Evolutionary conservation across 495 filamentous ascomycete genomes (phyloP).

Genomic region (Sphaerosporella brunnea): DNA sequence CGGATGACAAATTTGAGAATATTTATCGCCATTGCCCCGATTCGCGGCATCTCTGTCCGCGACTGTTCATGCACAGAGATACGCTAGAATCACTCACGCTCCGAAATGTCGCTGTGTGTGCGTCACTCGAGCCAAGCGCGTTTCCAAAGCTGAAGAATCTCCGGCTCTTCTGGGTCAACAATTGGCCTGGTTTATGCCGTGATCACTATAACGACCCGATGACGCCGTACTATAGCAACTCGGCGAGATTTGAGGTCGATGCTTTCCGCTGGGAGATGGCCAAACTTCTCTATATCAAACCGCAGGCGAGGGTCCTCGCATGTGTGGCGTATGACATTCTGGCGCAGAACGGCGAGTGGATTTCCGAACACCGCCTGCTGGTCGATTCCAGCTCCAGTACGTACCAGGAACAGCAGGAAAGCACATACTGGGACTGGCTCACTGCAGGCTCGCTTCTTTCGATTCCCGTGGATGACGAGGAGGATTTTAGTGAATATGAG

Average conservation of each 20-base stretch:
- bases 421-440: no score
- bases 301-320: background rate
- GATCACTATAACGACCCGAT: background rate
- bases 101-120: conserved; percentile 21
- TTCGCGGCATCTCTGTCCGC: conserved; percentile 21
- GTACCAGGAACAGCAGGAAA: no score
- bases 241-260: background rate
- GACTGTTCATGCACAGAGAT: conserved; percentile 14
- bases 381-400: no score
- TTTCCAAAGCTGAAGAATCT: conserved; percentile 17
- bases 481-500: no score
- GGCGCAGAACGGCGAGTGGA: no score
- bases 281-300: background rate
- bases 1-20: conserved; percentile 21
- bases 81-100: conserved; percentile 20
- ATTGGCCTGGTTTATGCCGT: conserved; percentile 15
- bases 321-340: no score
- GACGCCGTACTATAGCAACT: background rate
- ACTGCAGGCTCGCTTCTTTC: no score
- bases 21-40: conserved; percentile 18
- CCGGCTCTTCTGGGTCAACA: conserved; percentile 17
- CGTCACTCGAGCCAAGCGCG: conserved; percentile 9
- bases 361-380: no score
- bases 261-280: background rate
- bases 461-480: no score